Evolutionary conservation across 371 early-diverging fungal genomes (phyloP).

Genomic region (Cokeromyces recurvatus): DNA sequence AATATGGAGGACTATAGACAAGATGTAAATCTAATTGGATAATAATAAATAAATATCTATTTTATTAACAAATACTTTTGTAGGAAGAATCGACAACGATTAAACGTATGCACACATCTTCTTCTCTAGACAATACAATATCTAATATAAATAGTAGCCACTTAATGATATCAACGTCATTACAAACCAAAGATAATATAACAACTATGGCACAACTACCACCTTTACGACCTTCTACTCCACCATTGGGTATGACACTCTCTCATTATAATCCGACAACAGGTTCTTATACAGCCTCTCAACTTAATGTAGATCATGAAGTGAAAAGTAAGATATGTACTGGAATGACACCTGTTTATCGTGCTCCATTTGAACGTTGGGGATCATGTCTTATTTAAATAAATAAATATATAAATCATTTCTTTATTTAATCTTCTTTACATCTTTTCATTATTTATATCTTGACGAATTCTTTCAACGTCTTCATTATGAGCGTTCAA

Average conservation of each 20-base stretch:
- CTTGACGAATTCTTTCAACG: slow-evolving; percentile 25
- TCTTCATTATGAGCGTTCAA: slow-evolving; percentile 25
- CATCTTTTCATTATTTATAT: neutral
- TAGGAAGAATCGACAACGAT: too few relatives aligned
- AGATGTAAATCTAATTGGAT: too few relatives aligned
- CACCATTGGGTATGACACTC: slow-evolving; percentile 47
- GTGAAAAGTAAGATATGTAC: slow-evolving; percentile 29
- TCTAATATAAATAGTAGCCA: too few relatives aligned
- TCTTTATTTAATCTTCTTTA: neutral
- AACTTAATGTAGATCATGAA: slow-evolving; percentile 26
- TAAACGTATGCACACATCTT: too few relatives aligned
- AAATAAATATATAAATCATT: neutral
- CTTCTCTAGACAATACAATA: too few relatives aligned
- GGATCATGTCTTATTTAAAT: slow-evolving; percentile 37
- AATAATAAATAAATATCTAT: too few relatives aligned
- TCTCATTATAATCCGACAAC: slow-evolving; percentile 34
- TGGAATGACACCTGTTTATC: slow-evolving; percentile 44
- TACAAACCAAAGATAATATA: too few relatives aligned
- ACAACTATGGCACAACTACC: too few relatives aligned
- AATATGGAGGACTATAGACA: too few relatives aligned
- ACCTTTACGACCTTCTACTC: slow-evolving; percentile 34
- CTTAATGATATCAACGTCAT: too few relatives aligned
- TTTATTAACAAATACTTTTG: too few relatives aligned
- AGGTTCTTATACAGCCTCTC: slow-evolving; percentile 31
- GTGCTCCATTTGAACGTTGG: slow-evolving; percentile 43